Evolutionary conservation across 1,139 yeast genomes (phyloP).

Genomic region (Taiozyma onychis): DNA sequence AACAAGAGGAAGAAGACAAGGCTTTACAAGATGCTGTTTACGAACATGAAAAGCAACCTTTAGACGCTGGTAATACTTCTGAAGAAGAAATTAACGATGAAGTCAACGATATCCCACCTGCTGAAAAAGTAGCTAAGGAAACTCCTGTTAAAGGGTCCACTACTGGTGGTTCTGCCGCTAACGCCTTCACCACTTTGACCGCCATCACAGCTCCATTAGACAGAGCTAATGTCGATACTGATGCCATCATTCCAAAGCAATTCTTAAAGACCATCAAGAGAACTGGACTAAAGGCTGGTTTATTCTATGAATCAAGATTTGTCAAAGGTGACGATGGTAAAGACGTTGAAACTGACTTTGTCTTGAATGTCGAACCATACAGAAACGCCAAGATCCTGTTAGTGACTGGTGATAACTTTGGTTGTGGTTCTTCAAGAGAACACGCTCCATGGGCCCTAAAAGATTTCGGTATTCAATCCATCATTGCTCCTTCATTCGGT

Average conservation of each 20-base stretch:
- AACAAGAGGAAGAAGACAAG: constrained; percentile 47
- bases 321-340: constrained; percentile 64
- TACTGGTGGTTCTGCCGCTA: constrained; percentile 35
- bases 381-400: constrained; percentile 74
- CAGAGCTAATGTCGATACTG: constrained; percentile 94
- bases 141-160: constrained; percentile 28
- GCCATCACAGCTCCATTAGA: constrained; percentile 93
- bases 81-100: constrained; percentile 39
- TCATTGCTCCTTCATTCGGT: constrained; percentile 97
- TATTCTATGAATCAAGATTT: constrained; percentile 87
- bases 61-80: constrained; percentile 32
- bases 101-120: constrained; percentile 53
- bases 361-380: constrained; percentile 80
- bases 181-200: constrained; percentile 65
- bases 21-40: constrained; percentile 64
- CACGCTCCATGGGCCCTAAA: constrained; percentile 99
- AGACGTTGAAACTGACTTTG: constrained; percentile 80
- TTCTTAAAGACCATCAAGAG: constrained; percentile 95
- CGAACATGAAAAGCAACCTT: constrained; percentile 60
- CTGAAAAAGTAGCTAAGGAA: constrained; percentile 32
- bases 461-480: constrained; percentile 92
- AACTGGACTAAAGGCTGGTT: constrained; percentile 84
- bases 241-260: constrained; percentile 97
- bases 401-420: constrained; percentile 95
- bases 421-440: constrained; percentile 98